phyloP scores from a whole-genome alignment of 2,329 filamentous ascomycete species.

The Neofusicoccum umdonicola region DNA sequence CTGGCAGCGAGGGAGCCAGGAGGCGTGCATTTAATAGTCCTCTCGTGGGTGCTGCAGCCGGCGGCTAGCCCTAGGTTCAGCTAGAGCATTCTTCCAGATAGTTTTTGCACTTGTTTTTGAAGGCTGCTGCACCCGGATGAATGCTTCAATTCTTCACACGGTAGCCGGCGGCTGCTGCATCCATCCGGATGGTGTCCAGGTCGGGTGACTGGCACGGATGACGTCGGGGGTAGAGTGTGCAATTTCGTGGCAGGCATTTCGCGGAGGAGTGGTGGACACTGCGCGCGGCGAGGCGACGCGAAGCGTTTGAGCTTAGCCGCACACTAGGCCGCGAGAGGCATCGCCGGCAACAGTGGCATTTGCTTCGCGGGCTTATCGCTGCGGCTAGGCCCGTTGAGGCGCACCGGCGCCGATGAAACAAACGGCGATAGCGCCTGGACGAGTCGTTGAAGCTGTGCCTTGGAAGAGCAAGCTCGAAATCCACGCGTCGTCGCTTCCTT shows the following conservation, averaged over 20 bases:
- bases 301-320: not conserved
- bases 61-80: no score
- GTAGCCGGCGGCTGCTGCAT: no score
- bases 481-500: constrained; percentile 5
- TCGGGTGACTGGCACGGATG: not conserved
- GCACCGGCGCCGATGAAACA: not conserved
- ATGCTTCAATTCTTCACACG: not conserved
- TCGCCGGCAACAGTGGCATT: not conserved
- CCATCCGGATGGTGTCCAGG: not conserved
- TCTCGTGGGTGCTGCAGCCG: no score
- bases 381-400: not conserved
- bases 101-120: not conserved
- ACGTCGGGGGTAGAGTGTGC: not conserved
- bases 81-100: no score
- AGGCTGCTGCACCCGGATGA: no score
- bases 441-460: not conserved
- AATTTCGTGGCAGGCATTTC: not conserved
- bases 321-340: not conserved
- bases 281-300: not conserved
- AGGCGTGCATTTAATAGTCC: not conserved
- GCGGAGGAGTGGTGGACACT: not conserved
- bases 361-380: constrained; percentile 8
- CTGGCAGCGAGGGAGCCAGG: not conserved
- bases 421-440: constrained; percentile 7
- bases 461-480: constrained; percentile 3